phyloP scores from a whole-genome alignment of 805 yeast species.

The Isabelozyma rhagii region DNA sequence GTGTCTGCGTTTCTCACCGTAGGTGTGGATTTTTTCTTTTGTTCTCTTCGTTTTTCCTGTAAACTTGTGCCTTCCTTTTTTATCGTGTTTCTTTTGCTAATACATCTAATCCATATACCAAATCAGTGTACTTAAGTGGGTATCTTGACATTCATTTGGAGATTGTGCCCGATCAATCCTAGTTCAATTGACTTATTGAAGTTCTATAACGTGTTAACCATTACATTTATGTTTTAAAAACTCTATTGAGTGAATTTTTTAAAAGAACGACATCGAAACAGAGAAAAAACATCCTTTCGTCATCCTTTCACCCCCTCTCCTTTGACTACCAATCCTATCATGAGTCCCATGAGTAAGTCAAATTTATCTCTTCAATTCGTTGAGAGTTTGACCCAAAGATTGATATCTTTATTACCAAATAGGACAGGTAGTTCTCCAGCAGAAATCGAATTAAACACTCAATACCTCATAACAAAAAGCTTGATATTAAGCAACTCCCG shows the following conservation, averaged over 20 bases:
- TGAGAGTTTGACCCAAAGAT: conserved; percentile 21
- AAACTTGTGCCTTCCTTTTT: no score
- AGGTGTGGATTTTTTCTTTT: no score
- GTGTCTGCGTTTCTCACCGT: no score
- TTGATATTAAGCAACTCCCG: background rate
- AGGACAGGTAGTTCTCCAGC: conserved; percentile 35
- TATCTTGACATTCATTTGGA: background rate
- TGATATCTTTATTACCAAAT: conserved; percentile 34
- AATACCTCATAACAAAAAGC: conserved; percentile 27
- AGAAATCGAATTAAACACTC: conserved; percentile 42
- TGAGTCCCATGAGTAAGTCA: background rate
- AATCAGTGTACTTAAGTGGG: background rate
- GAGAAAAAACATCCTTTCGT: background rate
- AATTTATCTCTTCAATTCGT: conserved; percentile 14
- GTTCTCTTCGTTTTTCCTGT: no score
- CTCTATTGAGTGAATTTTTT: no score
- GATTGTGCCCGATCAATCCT: no score
- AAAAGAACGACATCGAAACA: no score
- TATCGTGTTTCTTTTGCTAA: no score
- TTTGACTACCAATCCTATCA: background rate
- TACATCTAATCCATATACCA: no score
- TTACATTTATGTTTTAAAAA: no score
- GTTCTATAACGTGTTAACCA: no score
- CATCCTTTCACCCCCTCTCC: background rate
- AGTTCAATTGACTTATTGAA: no score